These are phyloP conservation scores for Trichoderma semiorbis DNA, from an alignment of 2,329 filamentous ascomycete species.

Conservation along the genomic window DNA sequence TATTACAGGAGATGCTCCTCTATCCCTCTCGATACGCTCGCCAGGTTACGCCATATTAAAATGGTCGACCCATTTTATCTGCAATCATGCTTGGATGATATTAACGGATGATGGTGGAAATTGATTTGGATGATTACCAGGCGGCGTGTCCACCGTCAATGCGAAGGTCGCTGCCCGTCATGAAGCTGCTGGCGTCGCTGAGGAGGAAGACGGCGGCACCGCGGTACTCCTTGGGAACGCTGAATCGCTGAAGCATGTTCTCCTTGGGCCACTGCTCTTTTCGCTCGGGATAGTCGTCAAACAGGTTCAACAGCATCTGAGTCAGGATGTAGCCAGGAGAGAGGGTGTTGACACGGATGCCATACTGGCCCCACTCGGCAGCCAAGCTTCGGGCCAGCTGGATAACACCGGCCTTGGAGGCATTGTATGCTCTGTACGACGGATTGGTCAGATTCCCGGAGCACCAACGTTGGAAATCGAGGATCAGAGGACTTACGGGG, in stretches of 20 bases:
- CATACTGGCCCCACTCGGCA: conserved; percentile 67
- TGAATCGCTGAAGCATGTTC: conserved; percentile 77
- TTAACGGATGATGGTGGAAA: not conserved
- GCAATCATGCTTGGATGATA: not conserved
- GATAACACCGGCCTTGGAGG: conserved; percentile 70
- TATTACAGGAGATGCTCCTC: not conserved
- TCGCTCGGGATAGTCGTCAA: conserved; percentile 69
- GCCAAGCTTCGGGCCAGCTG: conserved; percentile 70
- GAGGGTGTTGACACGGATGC: conserved; percentile 77
- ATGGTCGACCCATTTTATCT: not conserved
- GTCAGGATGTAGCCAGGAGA: conserved; percentile 78
- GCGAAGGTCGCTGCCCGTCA: conserved; percentile 69
- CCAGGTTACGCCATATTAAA: not conserved
- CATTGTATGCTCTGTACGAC: conserved; percentile 63
- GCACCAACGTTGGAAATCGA: not conserved
- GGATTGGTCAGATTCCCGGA: not conserved
- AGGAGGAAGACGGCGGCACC: conserved; percentile 71
- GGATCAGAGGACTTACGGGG: conserved; percentile 48
- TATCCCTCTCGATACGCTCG: not conserved
- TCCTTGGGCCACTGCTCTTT: conserved; percentile 69
- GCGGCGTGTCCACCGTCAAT: conserved; percentile 69
- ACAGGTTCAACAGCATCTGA: conserved; percentile 78
- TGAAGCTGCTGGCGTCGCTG: conserved; percentile 67
- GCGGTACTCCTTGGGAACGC: conserved; percentile 65
- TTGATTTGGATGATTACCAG: conserved; percentile 41